phyloP scores from a whole-genome alignment of 441 rosid species.

The Pelargonium myrrhifolium region DNA sequence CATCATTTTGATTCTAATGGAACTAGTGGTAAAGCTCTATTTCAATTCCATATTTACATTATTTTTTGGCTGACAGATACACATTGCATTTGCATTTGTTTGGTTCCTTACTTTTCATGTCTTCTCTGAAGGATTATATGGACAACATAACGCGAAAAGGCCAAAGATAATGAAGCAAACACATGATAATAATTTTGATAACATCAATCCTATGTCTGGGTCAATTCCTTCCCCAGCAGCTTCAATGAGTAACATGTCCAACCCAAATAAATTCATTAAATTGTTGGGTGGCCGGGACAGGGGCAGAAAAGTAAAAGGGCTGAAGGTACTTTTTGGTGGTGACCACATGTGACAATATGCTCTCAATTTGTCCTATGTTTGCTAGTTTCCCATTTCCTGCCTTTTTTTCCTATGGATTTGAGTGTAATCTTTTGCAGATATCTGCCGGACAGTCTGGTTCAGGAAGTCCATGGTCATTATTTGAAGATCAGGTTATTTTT shows the following conservation, averaged over 20 bases:
- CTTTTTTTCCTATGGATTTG: conserved; percentile 18
- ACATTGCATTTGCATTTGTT: conserved; percentile 5
- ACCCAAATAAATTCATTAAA: conserved; percentile 67
- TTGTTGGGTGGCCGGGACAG: conserved; percentile 62
- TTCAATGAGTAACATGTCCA: conserved; percentile 95
- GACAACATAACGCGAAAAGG: conserved; percentile 68
- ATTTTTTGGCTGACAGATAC: conserved; percentile 1
- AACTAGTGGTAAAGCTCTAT: conserved; percentile 42
- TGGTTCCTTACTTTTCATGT: conserved; percentile 21
- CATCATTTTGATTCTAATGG: conserved; percentile 81
- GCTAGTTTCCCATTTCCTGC: conserved; percentile 10
- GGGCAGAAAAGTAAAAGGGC: conserved; percentile 65
- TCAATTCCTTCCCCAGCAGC: conserved; percentile 76
- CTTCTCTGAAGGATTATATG: conserved; percentile 55
- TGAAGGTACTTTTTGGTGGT: conserved; percentile 49
- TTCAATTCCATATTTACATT: conserved; percentile 12
- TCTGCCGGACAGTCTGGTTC: conserved; percentile 68
- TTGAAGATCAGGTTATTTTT: conserved; percentile 93
- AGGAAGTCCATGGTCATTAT: conserved; percentile 87
- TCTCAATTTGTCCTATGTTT: conserved; percentile 17
- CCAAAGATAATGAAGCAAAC: conserved; percentile 66
- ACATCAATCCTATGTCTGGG: conserved; percentile 43
- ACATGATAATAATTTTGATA: conserved; percentile 57
- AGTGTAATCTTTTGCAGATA: conserved; percentile 44
- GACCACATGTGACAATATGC: conserved; percentile 10